Evolutionary conservation across 768 basidiomycete genomes (phyloP).

Genomic region (Tulasnella sp.): DNA sequence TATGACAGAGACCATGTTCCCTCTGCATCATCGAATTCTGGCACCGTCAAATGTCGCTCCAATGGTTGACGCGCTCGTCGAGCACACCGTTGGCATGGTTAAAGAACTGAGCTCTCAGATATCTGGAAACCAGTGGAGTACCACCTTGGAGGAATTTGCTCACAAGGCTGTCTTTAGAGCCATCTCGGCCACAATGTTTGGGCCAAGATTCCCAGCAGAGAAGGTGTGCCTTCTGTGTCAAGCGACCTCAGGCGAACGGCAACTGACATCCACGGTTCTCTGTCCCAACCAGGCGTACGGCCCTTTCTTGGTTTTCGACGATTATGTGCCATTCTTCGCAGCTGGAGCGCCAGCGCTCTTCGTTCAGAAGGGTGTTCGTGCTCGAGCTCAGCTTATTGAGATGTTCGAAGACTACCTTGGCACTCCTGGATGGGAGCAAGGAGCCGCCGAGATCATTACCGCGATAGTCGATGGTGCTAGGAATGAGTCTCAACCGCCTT

Average conservation of each 20-base stretch:
- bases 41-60: background rate
- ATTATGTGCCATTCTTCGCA: constrained; percentile 24
- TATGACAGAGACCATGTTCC: background rate
- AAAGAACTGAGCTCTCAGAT: background rate
- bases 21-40: constrained; percentile 11
- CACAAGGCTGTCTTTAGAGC: background rate
- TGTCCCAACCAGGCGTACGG: background rate
- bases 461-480: background rate
- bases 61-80: background rate
- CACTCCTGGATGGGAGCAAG: background rate
- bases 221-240: background rate
- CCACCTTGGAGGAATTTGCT: constrained; percentile 1
- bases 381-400: constrained; percentile 6
- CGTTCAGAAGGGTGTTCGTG: constrained; percentile 6
- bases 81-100: background rate
- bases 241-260: background rate
- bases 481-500: background rate
- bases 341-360: constrained; percentile 22
- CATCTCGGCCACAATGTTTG: background rate
- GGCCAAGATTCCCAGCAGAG: background rate
- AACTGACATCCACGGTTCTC: background rate
- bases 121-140: background rate
- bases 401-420: constrained; percentile 1
- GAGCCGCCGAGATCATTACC: background rate
- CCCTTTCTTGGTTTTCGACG: constrained; percentile 28